Conservation (phyloP, 805 yeast species). For the Yarrowia porcina region DNA sequence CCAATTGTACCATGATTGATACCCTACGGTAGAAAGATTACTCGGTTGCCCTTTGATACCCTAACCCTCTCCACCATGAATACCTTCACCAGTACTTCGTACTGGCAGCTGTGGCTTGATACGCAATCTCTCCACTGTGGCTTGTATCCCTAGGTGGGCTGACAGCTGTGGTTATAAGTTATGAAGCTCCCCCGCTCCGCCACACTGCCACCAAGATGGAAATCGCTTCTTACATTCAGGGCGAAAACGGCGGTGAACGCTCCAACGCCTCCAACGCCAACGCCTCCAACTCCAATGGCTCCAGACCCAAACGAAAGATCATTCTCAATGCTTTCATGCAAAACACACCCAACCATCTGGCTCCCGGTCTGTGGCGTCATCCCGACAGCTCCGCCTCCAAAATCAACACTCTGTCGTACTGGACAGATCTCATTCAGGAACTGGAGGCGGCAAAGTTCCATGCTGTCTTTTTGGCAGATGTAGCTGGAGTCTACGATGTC, state of each 20-base stretch:
- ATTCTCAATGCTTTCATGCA: constrained; percentile 44
- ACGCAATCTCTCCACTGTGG: not conserved
- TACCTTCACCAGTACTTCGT: no score
- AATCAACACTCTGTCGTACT: constrained; percentile 38
- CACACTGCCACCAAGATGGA: not conserved
- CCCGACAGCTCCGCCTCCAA: constrained; percentile 40
- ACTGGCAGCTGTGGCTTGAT: constrained; percentile 10
- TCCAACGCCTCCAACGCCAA: no score
- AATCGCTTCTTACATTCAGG: no score
- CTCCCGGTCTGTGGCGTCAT: constrained; percentile 42
- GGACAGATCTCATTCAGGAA: constrained; percentile 42
- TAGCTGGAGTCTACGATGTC: constrained; percentile 44
- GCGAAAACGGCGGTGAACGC: no score
- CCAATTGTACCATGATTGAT: no score
- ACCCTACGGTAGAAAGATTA: no score
- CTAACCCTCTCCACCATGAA: no score
- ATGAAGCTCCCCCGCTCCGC: not conserved
- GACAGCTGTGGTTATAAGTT: not conserved
- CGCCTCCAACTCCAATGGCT: not conserved
- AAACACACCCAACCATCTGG: constrained; percentile 34
- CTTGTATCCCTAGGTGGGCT: not conserved
- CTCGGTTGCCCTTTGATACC: no score
- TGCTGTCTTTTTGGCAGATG: constrained; percentile 44
- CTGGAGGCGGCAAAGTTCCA: constrained; percentile 43
- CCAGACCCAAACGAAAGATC: constrained; percentile 32